A percentile compares a stretch with the other conserved stretches of the same genome.
phyloP scores from a whole-genome alignment of 306 rosid genomes.

The Medicago arabica region DNA sequence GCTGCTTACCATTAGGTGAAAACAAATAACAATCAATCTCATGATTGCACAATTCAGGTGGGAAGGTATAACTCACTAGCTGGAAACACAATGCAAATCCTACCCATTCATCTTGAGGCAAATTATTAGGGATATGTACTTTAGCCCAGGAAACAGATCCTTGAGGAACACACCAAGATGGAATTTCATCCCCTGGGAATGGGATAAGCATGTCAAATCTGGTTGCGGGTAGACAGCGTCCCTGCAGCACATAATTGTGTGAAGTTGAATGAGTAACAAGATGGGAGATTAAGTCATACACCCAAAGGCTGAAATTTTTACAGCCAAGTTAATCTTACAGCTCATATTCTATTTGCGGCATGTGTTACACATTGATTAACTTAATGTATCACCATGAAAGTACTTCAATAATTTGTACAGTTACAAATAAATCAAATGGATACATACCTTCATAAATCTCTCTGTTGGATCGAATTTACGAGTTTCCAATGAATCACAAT shows the following conservation, averaged over 20 bases:
- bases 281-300: too few species aligned
- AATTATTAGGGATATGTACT: constrained; percentile 3
- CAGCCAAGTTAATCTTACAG: not conserved
- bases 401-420: not conserved
- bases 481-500: constrained; percentile 22
- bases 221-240: not conserved
- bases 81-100: constrained; percentile 42
- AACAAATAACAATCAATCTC: constrained; percentile 6
- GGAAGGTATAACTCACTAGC: constrained; percentile 9
- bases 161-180: constrained; percentile 36
- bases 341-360: not conserved
- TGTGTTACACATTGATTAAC: not conserved
- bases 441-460: not conserved
- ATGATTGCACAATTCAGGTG: not conserved
- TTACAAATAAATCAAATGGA: not conserved
- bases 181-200: constrained; percentile 28
- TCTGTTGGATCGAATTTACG: constrained; percentile 2
- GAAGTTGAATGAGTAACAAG: not conserved
- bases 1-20: constrained; percentile 11
- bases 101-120: not conserved
- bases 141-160: not conserved
- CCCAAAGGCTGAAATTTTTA: not conserved
- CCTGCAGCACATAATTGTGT: constrained; percentile 28
- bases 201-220: constrained; percentile 33
- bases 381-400: not conserved